Base-by-base conservation (phyloP, 78 protist genomes). In the Dictyostelium brefeldianum region DNA sequence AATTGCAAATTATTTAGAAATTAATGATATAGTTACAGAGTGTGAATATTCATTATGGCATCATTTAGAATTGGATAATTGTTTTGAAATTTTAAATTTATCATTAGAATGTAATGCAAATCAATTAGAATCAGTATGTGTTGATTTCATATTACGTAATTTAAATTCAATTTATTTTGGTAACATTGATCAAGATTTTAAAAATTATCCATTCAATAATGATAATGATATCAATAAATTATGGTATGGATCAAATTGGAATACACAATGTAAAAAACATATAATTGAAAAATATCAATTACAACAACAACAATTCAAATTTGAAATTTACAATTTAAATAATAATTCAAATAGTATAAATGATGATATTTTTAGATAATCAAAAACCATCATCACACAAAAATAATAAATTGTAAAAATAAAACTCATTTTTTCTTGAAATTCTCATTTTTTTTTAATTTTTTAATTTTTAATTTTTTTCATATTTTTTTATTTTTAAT, bases 21-120 rank as follows among this genome's bases (percentile, higher is more conserved):
- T 87, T 0, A 6, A 53, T 1, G 93, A 87, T 51, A 27, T 87
- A 0, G 20, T 47, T 25, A 36, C 59, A 59, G 29, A 46, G 5
- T 87, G 93, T 64, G 93, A 87, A 65, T 87, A 50, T 43, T 51
- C 67, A 15, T 43, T 87, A 56, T 87, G 93, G 93, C 81, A 70
- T 80, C 75, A 87, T 51, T 59, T 87, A 5, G 67, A 75, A 31
- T 48, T 56, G 18, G 67, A 87, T 8, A 87, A 87, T 77, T 80
- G 78, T 50, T 64, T 78, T 17, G 84, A 87, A 67, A 47, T 71
- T 4, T 62, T 87, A 15, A 77, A 78, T 4, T 15, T 87, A 3
- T 48, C 84, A 43, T 56, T 87, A 17, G n/a, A 51, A 31, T 59
- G 62, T 22, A 29, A 43, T 18, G 77, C 92, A 3, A 27, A 56